Evolutionary conservation across 73 alveolate species (phyloP).

Genomic region (Paraurostyla sp.): DNA sequence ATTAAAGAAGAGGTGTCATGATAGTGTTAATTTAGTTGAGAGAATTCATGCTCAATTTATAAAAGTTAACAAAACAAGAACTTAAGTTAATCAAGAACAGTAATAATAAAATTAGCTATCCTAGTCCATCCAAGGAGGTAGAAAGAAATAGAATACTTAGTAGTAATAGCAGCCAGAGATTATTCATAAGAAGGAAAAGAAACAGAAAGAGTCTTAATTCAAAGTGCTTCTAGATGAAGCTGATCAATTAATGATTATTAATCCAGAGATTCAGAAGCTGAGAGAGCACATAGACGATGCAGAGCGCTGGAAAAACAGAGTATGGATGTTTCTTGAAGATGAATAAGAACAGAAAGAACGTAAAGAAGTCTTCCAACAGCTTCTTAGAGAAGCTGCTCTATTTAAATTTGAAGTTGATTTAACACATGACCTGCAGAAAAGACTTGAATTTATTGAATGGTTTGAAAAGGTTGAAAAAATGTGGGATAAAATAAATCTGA

Average conservation of each 20-base stretch:
- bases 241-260: slow-evolving; percentile 35
- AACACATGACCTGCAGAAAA: slow-evolving; percentile 28
- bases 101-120: background rate
- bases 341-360: slow-evolving; percentile 7
- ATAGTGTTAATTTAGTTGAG: background rate
- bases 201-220: slow-evolving; percentile 32
- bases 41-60: slow-evolving; percentile 1
- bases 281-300: slow-evolving; percentile 58
- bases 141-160: slow-evolving; percentile 1
- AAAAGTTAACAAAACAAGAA: slow-evolving; percentile 62
- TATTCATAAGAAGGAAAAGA: background rate
- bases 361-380: slow-evolving; percentile 24
- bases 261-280: slow-evolving; percentile 48
- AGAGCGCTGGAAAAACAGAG: slow-evolving; percentile 61
- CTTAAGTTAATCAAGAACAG: slow-evolving; percentile 26
- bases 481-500: background rate
- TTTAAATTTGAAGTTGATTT: slow-evolving; percentile 57
- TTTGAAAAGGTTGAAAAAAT: slow-evolving; percentile 27
- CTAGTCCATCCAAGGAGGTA: background rate
- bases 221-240: slow-evolving; percentile 31
- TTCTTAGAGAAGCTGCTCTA: slow-evolving; percentile 54
- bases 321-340: slow-evolving; percentile 63
- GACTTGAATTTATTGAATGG: slow-evolving; percentile 62
- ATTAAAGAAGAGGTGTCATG: slow-evolving; percentile 6
- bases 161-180: too few species aligned